Evolutionary conservation across 331 rosid genomes (phyloP).

Genomic region (Cucumis variabilis): DNA sequence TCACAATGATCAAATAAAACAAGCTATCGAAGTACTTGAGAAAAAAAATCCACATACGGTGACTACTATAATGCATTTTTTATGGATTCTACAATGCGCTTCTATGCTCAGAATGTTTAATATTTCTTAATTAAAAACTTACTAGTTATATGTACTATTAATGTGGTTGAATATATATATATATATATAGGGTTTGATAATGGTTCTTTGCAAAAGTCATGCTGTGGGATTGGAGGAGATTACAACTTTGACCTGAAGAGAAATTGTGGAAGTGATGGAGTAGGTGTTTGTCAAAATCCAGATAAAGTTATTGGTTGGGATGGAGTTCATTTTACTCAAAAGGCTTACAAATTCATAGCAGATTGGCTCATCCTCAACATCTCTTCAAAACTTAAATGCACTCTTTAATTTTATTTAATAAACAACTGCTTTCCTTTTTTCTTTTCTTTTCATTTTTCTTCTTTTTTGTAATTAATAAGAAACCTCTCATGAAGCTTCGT

Average conservation of each 20-base stretch:
- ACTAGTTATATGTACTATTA: too few relatives aligned
- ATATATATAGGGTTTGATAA: background rate
- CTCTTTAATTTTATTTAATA: background rate
- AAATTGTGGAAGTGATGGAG: slow-evolving; percentile 5
- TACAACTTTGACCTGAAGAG: slow-evolving; percentile 9
- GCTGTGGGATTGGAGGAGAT: slow-evolving; percentile 35
- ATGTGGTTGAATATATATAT: too few relatives aligned
- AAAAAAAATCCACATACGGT: slow-evolving; percentile 32
- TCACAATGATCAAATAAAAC: slow-evolving; percentile 29
- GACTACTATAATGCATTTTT: slow-evolving; percentile 30
- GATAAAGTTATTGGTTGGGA: background rate
- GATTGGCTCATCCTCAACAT: slow-evolving; percentile 26
- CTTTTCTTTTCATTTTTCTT: too few relatives aligned
- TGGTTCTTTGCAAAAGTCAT: slow-evolving; percentile 31
- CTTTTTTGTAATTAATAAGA: too few relatives aligned
- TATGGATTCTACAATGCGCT: slow-evolving; percentile 27
- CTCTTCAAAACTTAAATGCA: slow-evolving; percentile 17
- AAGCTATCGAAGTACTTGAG: slow-evolving; percentile 23
- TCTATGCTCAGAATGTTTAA: background rate
- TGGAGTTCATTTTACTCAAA: background rate
- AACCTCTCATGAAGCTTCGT: too few relatives aligned
- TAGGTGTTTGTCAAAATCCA: slow-evolving; percentile 25
- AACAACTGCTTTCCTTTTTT: too few relatives aligned
- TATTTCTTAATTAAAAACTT: background rate
- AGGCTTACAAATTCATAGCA: slow-evolving; percentile 24